phyloP scores from a whole-genome alignment of 352 stramenopile genomes.

The Phytopythium cucurbitacearum region DNA sequence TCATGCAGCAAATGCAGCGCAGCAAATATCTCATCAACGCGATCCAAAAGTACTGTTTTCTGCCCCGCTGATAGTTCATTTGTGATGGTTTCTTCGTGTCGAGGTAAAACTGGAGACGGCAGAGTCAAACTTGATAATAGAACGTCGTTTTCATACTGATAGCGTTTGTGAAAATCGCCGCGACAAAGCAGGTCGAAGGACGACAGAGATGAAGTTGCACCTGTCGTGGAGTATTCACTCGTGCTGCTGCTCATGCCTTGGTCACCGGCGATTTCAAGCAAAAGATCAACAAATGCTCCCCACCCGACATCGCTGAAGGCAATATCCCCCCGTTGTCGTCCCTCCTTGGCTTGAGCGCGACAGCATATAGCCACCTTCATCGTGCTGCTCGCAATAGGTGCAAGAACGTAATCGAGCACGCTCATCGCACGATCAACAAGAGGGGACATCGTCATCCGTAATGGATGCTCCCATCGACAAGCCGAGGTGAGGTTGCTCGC shows the following conservation, averaged over 20 bases:
- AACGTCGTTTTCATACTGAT: constrained; percentile 37
- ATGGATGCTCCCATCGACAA: constrained; percentile 36
- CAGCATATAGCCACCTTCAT: neutral
- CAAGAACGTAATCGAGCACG: constrained; percentile 23
- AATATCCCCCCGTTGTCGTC: neutral
- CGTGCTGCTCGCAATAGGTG: neutral
- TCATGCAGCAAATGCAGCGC: constrained; percentile 67
- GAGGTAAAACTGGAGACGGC: constrained; percentile 3
- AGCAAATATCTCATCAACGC: constrained; percentile 27
- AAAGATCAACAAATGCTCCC: neutral
- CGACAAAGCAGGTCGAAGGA: constrained; percentile 40
- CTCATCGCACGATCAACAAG: constrained; percentile 29
- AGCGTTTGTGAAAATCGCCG: constrained; percentile 38
- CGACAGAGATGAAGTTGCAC: constrained; percentile 4
- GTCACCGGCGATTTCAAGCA: neutral
- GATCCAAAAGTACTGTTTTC: neutral
- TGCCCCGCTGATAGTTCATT: neutral
- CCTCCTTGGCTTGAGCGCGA: constrained; percentile 3
- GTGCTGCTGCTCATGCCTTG: neutral
- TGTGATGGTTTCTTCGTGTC: neutral
- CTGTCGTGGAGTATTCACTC: neutral
- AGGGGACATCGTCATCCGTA: constrained; percentile 24
- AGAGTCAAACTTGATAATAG: constrained; percentile 32
- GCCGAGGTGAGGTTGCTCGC: neutral
- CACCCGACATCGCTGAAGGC: neutral